Percentiles rank a stretch among this genome's conserved stretches.
Conservation (phyloP, 352 stramenopile genomes). For the Elongisporangium anandrum region DNA sequence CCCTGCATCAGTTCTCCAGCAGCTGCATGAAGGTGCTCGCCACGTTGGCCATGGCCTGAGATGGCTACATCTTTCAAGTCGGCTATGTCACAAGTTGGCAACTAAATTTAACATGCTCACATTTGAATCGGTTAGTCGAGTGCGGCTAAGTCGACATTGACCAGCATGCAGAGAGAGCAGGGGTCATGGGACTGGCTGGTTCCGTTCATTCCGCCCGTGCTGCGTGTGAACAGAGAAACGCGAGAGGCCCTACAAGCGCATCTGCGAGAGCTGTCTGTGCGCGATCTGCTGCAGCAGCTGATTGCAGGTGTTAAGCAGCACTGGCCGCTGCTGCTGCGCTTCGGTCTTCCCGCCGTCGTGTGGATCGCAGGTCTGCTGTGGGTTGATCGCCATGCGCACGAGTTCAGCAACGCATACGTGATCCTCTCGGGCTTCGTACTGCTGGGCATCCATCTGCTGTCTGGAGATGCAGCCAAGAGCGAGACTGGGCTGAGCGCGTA, state of each 20-base stretch:
- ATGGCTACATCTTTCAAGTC: neutral
- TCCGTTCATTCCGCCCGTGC: conserved; percentile 76
- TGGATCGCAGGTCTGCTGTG: conserved; percentile 49
- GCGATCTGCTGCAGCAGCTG: conserved; percentile 15
- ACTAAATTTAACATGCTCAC: neutral
- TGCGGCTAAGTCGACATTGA: neutral
- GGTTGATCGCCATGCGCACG: conserved; percentile 34
- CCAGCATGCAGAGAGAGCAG: conserved; percentile 11
- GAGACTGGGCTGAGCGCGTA: conserved; percentile 60
- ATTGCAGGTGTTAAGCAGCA: conserved; percentile 15
- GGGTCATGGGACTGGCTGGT: conserved; percentile 66
- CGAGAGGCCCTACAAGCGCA: conserved; percentile 34
- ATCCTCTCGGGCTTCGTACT: conserved; percentile 46
- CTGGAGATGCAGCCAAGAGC: conserved; percentile 4
- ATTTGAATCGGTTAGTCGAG: neutral
- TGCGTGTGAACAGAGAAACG: conserved; percentile 78
- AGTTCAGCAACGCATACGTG: conserved; percentile 63
- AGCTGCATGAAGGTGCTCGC: conserved; percentile 37
- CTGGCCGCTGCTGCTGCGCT: conserved; percentile 16
- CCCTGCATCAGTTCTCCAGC: conserved; percentile 25
- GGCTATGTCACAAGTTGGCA: neutral
- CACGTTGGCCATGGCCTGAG: conserved; percentile 18
- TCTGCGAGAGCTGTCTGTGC: conserved; percentile 21
- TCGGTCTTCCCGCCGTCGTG: conserved; percentile 11
- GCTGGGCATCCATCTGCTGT: conserved; percentile 36